Percentiles rank a stretch among this genome's conserved stretches.
phyloP scores from a whole-genome alignment of 257 asterid genomes.

The Solanum bukasovii region DNA sequence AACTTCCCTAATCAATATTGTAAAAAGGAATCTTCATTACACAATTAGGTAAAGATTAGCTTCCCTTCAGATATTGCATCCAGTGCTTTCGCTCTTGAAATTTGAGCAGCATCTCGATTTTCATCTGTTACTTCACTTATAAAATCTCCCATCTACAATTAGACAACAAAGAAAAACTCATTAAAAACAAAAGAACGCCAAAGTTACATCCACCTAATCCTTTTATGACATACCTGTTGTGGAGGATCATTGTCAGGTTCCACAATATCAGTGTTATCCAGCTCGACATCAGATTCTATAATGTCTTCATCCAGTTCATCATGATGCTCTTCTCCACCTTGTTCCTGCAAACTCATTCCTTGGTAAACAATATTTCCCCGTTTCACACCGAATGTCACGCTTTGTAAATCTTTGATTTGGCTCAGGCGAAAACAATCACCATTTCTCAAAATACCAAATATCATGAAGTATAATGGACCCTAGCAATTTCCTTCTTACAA shows the following conservation, averaged over 20 bases:
- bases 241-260: conserved; percentile 68
- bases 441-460: neutral
- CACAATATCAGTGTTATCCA: conserved; percentile 48
- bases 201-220: conserved; percentile 1
- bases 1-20: neutral
- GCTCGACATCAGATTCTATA: conserved; percentile 69
- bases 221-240: conserved; percentile 28
- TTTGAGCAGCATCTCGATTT: conserved; percentile 48
- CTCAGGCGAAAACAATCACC: neutral
- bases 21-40: neutral
- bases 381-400: neutral
- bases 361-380: neutral
- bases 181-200: neutral
- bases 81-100: conserved; percentile 44
- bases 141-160: conserved; percentile 63
- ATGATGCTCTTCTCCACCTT: conserved; percentile 13
- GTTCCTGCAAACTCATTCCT: conserved; percentile 24
- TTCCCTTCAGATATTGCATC: conserved; percentile 52
- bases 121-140: conserved; percentile 55
- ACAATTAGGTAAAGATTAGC: neutral
- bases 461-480: neutral
- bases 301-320: conserved; percentile 34
- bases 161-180: neutral
- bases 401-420: neutral
- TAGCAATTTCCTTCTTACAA: neutral